Conservation (phyloP, 805 yeast genomes). For the Cyberlindnera xishuangbannaensis region DNA sequence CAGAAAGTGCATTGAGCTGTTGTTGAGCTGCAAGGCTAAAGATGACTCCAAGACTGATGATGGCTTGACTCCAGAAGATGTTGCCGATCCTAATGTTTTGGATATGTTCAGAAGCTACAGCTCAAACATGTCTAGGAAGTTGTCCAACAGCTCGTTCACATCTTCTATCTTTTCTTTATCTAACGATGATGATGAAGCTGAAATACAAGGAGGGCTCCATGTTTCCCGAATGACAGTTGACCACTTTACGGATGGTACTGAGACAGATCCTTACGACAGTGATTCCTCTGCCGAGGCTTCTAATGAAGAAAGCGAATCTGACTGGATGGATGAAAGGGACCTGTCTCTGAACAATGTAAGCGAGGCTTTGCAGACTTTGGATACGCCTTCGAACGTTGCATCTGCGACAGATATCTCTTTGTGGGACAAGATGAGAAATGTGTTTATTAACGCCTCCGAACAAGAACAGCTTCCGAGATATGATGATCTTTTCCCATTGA, state of each 20-base stretch:
- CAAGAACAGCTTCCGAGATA: constrained; percentile 58
- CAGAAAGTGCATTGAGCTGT: constrained; percentile 54
- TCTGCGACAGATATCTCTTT: constrained; percentile 24
- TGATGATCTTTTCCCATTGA: constrained; percentile 64
- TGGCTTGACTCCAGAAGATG: constrained; percentile 40
- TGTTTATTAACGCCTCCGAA: constrained; percentile 19
- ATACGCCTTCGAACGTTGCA: constrained; percentile 1
- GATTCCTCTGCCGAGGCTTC: constrained; percentile 20
- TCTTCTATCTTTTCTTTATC: constrained; percentile 27
- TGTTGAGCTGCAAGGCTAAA: constrained; percentile 62
- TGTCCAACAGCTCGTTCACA: constrained; percentile 21
- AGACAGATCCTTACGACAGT: constrained; percentile 17
- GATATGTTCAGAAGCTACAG: constrained; percentile 24
- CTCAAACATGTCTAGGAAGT: constrained; percentile 18
- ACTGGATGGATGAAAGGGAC: constrained; percentile 11
- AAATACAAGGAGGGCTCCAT: constrained; percentile 23
- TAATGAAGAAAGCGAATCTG: constrained; percentile 27
- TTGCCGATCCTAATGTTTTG: constrained; percentile 33
- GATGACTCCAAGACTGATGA: constrained; percentile 44
- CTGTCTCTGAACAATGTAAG: constrained; percentile 1
- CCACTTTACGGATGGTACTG: constrained; percentile 23
- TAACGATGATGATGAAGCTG: constrained; percentile 26
- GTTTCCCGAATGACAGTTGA: constrained; percentile 32
- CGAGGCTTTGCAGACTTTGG: constrained; percentile 1
- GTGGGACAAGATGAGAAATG: constrained; percentile 34